A percentile compares a stretch with the other conserved stretches of the same genome.
phyloP scores from a whole-genome alignment of 352 stramenopile species.

The Globisporangium cederbergense region DNA sequence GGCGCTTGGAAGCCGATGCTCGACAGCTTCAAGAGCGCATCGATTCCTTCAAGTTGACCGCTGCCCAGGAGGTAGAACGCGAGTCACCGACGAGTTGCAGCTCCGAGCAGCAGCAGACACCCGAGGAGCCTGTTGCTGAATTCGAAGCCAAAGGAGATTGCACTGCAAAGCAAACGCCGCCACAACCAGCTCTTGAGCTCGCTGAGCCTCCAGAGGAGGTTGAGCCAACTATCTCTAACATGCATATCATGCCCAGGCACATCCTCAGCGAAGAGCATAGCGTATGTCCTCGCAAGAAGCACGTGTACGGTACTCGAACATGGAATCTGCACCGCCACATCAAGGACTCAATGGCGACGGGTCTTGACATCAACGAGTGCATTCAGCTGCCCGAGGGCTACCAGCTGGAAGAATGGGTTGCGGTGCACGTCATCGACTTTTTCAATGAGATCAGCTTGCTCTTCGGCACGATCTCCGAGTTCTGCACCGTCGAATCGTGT shows the following conservation, averaged over 20 bases:
- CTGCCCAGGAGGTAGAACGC: background rate
- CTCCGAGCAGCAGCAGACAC: background rate
- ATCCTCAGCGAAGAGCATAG: slow-evolving; percentile 52
- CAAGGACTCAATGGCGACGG: slow-evolving; percentile 61
- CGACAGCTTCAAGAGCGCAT: slow-evolving; percentile 11
- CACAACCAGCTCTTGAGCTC: slow-evolving; percentile 5
- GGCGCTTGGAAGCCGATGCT: slow-evolving; percentile 21
- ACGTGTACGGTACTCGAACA: slow-evolving; percentile 48
- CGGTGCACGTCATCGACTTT: slow-evolving; percentile 87
- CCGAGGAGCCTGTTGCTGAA: slow-evolving; percentile 1
- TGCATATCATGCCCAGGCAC: slow-evolving; percentile 41
- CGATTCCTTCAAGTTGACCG: slow-evolving; percentile 1
- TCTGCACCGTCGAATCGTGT: slow-evolving; percentile 61
- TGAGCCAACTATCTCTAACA: background rate
- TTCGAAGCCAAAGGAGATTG: background rate
- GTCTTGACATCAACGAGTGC: slow-evolving; percentile 54
- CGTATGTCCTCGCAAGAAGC: slow-evolving; percentile 53
- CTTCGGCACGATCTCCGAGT: slow-evolving; percentile 87
- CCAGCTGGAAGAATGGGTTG: slow-evolving; percentile 62
- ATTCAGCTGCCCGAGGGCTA: slow-evolving; percentile 66
- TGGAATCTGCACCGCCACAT: slow-evolving; percentile 72
- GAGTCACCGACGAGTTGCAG: background rate
- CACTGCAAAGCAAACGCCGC: background rate
- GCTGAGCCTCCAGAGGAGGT: background rate
- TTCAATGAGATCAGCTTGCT: slow-evolving; percentile 93